Percentiles rank a stretch among this genome's conserved stretches.
Conservation (phyloP, 306 rosid species). For the Herpetospermum pedunculosum region DNA sequence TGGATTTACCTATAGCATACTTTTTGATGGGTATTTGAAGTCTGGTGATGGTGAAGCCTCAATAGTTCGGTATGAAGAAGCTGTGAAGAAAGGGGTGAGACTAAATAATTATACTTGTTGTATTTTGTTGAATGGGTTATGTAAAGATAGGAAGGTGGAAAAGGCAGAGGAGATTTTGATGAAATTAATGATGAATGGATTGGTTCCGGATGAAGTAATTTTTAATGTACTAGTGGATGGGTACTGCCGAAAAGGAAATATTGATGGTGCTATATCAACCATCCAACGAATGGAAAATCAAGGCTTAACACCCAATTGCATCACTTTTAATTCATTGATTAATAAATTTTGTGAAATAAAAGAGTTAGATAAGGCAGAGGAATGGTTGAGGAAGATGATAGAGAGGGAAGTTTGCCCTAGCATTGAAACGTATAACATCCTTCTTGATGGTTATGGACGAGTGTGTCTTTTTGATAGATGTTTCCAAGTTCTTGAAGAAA, state of each 20-base stretch:
- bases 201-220: constrained; percentile 32
- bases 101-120: constrained; percentile 34
- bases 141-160: constrained; percentile 49
- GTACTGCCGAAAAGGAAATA: constrained; percentile 46
- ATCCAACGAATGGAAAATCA: constrained; percentile 36
- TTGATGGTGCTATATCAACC: constrained; percentile 29
- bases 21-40: constrained; percentile 34
- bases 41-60: constrained; percentile 24
- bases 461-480: constrained; percentile 34
- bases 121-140: constrained; percentile 48
- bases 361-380: constrained; percentile 56
- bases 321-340: constrained; percentile 56
- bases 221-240: constrained; percentile 56
- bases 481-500: constrained; percentile 60
- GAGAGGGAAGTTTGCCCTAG: constrained; percentile 46
- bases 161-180: constrained; percentile 48
- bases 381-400: constrained; percentile 56
- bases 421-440: constrained; percentile 42
- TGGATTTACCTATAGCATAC: constrained; percentile 31
- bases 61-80: constrained; percentile 21
- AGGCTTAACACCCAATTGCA: constrained; percentile 39
- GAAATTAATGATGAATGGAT: constrained; percentile 32
- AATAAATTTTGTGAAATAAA: constrained; percentile 38
- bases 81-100: constrained; percentile 17
- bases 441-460: constrained; percentile 57